Percentiles rank a stretch among this genome's conserved stretches.
Conservation (phyloP, 129 eudicot species). For the Pseudognaphalium luteoalbum region DNA sequence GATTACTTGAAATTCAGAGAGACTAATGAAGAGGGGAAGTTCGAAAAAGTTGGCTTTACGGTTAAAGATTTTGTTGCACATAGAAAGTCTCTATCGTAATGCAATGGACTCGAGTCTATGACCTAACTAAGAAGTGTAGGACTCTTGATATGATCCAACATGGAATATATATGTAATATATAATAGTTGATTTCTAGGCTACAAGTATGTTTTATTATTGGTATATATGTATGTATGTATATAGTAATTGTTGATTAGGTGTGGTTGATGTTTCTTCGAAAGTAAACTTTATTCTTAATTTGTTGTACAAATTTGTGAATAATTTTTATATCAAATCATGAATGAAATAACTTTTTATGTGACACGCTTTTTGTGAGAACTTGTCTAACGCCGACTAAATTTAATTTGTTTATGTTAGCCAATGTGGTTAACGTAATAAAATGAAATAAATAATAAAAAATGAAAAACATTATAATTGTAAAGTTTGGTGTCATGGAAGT, state of each 20-base stretch:
- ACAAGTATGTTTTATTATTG: background rate
- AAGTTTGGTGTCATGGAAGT: conserved; percentile 41
- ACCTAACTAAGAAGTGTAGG: background rate
- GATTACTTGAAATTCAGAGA: conserved; percentile 71
- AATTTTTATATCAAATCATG: too few relatives aligned
- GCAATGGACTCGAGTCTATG: background rate
- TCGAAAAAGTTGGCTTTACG: conserved; percentile 75
- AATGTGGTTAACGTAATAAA: too few relatives aligned
- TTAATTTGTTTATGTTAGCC: too few relatives aligned
- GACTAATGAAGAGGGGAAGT: conserved; percentile 63
- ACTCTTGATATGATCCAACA: background rate
- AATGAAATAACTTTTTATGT: too few relatives aligned
- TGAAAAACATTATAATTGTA: too few relatives aligned
- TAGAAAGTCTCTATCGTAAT: background rate
- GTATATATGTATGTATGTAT: background rate
- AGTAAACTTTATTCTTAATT: too few relatives aligned
- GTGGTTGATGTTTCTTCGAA: too few relatives aligned
- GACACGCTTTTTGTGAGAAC: too few relatives aligned
- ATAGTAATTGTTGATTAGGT: too few relatives aligned
- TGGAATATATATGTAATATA: background rate
- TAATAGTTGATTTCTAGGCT: background rate
- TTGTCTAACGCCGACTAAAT: too few relatives aligned
- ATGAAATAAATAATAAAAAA: too few relatives aligned
- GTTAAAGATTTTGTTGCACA: conserved; percentile 61
- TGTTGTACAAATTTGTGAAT: too few relatives aligned